Conservation (phyloP, 2,329 filamentous ascomycete genomes). For the Fusarium albosuccineum region DNA sequence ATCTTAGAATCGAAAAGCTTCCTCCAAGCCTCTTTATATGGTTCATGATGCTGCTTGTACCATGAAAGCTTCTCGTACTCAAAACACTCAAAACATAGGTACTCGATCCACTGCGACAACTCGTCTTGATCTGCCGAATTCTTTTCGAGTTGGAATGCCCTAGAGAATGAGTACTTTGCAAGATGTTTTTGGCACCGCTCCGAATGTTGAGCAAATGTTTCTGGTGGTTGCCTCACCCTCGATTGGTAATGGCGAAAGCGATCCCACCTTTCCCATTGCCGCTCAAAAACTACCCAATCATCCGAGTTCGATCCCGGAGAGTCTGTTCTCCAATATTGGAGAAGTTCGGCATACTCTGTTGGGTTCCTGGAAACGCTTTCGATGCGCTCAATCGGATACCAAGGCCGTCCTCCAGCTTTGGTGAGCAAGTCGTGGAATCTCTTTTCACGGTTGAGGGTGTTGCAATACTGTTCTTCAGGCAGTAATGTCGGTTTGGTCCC, state of each 20-base stretch:
- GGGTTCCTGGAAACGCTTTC: slow-evolving; percentile 25
- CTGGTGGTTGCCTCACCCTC: slow-evolving; percentile 23
- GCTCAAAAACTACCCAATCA: slow-evolving; percentile 36
- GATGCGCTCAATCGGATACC: slow-evolving; percentile 33
- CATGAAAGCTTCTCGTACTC: slow-evolving; percentile 24
- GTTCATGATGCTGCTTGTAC: slow-evolving; percentile 29
- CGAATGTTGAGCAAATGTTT: slow-evolving; percentile 20
- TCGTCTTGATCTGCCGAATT: slow-evolving; percentile 49
- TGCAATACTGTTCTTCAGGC: slow-evolving; percentile 15
- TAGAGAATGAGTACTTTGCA: slow-evolving; percentile 17
- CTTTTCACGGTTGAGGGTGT: slow-evolving; percentile 27
- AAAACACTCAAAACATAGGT: slow-evolving; percentile 47
- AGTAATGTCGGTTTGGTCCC: slow-evolving; percentile 2
- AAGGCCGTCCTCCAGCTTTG: slow-evolving; percentile 38
- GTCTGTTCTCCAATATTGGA: slow-evolving; percentile 36
- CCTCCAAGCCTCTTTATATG: slow-evolving; percentile 35
- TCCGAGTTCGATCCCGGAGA: slow-evolving; percentile 1
- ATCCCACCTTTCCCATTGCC: slow-evolving; percentile 37
- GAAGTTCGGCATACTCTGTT: slow-evolving; percentile 13
- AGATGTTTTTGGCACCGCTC: slow-evolving; percentile 21
- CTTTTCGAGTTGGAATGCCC: slow-evolving; percentile 33
- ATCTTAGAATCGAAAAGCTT: slow-evolving; percentile 24
- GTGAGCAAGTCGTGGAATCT: slow-evolving; percentile 20
- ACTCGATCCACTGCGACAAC: slow-evolving; percentile 57
- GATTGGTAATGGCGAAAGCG: slow-evolving; percentile 36